Evolutionary conservation across 2,329 filamentous ascomycete genomes (phyloP).

Genomic region (Neonectria coccinea): DNA sequence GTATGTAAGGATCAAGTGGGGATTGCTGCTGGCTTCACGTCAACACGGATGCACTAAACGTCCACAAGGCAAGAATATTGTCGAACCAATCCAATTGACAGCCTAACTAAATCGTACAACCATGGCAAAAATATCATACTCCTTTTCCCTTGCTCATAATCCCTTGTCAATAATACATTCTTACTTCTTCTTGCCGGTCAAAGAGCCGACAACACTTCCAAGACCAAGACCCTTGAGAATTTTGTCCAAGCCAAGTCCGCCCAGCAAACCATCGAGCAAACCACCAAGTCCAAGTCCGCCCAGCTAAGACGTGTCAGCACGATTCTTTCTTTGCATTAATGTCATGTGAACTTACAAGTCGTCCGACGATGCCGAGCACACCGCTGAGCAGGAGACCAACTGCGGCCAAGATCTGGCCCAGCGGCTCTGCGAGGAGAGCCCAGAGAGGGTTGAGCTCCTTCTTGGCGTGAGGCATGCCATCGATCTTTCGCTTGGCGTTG

Average conservation of each 20-base stretch:
- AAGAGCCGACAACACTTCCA: conserved; percentile 55
- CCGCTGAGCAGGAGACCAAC: conserved; percentile 86
- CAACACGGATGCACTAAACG: neutral
- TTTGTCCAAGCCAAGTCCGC: conserved; percentile 80
- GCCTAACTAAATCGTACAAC: conserved; percentile 16
- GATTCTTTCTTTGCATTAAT: neutral
- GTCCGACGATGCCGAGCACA: conserved; percentile 86
- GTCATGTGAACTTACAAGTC: conserved; percentile 61
- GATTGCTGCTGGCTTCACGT: neutral
- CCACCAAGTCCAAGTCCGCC: conserved; percentile 86
- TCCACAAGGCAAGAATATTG: neutral
- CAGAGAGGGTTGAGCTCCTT: conserved; percentile 94
- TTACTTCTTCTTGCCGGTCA: conserved; percentile 60
- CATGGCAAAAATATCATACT: conserved; percentile 13
- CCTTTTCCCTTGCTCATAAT: neutral
- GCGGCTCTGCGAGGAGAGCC: conserved; percentile 82
- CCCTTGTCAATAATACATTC: conserved; percentile 18
- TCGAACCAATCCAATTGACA: conserved; percentile 8
- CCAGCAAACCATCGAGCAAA: conserved; percentile 81
- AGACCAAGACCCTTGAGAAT: conserved; percentile 80
- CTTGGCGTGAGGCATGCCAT: conserved; percentile 93
- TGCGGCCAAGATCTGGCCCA: conserved; percentile 92
- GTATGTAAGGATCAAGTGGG: neutral
- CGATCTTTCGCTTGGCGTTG: conserved; percentile 86
- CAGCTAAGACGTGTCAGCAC: conserved; percentile 56